Percentiles rank a stretch among this genome's conserved stretches.
Conservation (phyloP, 2,329 filamentous ascomycete species). For the Venturia asperata region DNA sequence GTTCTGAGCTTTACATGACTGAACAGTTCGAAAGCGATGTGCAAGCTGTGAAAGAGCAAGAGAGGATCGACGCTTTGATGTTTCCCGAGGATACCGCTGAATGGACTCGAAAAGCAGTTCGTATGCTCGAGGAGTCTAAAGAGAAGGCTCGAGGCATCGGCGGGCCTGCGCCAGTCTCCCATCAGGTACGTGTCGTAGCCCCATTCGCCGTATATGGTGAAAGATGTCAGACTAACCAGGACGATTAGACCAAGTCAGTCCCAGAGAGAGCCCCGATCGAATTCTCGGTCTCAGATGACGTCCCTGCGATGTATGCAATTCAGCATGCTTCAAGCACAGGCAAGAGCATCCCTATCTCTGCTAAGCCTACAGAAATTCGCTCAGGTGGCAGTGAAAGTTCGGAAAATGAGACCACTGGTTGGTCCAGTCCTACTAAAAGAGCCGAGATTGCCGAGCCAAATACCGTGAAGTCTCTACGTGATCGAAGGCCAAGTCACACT, state of each 20-base stretch:
- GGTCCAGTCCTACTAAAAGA: slow-evolving; percentile 20
- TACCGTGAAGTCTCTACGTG: slow-evolving; percentile 1
- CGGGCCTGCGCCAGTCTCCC: slow-evolving; percentile 46
- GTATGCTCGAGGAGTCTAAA: slow-evolving; percentile 64
- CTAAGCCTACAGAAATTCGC: slow-evolving; percentile 18
- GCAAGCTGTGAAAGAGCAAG: slow-evolving; percentile 63
- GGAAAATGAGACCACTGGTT: neutral
- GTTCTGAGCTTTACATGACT: slow-evolving; percentile 78
- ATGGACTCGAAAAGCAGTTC: slow-evolving; percentile 81
- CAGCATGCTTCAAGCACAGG: slow-evolving; percentile 43
- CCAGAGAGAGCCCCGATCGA: slow-evolving; percentile 43
- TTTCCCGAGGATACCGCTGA: slow-evolving; percentile 82
- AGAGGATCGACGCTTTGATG: slow-evolving; percentile 81
- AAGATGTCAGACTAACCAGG: slow-evolving; percentile 27
- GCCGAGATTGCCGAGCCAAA: neutral
- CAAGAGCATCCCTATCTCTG: slow-evolving; percentile 31
- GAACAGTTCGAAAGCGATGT: slow-evolving; percentile 76
- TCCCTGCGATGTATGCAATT: slow-evolving; percentile 46
- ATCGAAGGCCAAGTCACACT: slow-evolving; percentile 1
- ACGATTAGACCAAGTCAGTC: slow-evolving; percentile 34
- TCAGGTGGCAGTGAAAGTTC: neutral
- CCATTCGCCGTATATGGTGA: neutral
- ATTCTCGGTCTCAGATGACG: slow-evolving; percentile 40
- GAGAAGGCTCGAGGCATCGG: slow-evolving; percentile 65
- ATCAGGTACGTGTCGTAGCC: neutral